phyloP scores from a whole-genome alignment of 2,329 filamentous ascomycete genomes.

The Blastomyces gilchristii region DNA sequence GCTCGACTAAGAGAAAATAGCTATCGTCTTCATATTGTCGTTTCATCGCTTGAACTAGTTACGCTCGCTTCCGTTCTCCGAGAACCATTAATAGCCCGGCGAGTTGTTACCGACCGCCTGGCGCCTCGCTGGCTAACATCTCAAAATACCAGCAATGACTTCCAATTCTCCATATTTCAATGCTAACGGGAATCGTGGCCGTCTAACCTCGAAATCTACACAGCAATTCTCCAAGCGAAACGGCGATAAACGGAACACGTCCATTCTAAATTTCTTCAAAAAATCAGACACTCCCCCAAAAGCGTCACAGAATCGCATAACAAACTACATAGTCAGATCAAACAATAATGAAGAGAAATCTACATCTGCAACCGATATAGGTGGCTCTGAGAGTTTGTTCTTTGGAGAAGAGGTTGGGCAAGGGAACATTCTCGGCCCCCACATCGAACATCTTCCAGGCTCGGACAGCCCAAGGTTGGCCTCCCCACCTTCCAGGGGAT shows the following conservation, averaged over 20 bases:
- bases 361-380: not conserved
- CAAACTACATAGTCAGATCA: conserved; percentile 29
- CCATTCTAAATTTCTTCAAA: conserved; percentile 65
- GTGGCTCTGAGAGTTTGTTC: conserved; percentile 24
- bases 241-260: conserved; percentile 41
- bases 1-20: not conserved
- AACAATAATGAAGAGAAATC: conserved; percentile 18
- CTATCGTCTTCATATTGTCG: not conserved
- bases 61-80: not conserved
- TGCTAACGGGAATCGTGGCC: not conserved
- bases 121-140: not conserved
- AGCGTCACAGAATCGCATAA: conserved; percentile 45
- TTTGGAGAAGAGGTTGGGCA: conserved; percentile 24
- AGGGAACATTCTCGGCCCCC: not conserved
- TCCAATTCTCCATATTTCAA: conserved; percentile 4
- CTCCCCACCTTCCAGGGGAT: conserved; percentile 28
- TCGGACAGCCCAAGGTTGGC: conserved; percentile 16
- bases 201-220: not conserved
- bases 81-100: not conserved
- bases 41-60: not conserved
- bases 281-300: conserved; percentile 48
- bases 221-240: not conserved
- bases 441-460: not conserved
- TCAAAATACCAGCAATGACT: not conserved
- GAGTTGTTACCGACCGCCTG: not conserved